Conservation (phyloP, 495 filamentous ascomycete species). For the Penicillium samsonianum region DNA sequence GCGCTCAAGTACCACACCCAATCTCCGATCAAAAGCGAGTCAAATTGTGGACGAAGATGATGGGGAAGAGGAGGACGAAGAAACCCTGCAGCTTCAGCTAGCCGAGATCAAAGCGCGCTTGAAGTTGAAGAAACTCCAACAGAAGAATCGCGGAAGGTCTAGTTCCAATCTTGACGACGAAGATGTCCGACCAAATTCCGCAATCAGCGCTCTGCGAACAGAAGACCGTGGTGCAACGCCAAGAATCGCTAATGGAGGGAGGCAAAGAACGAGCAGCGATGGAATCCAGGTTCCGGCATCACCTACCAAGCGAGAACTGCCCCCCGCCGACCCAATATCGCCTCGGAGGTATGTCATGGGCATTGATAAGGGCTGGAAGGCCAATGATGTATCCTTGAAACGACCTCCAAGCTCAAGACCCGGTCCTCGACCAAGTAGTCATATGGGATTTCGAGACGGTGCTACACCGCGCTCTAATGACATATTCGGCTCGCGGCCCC, state of each 20-base stretch:
- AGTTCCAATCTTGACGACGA: slow-evolving; percentile 27
- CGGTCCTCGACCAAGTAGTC: slow-evolving; percentile 34
- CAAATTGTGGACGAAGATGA: slow-evolving; percentile 40
- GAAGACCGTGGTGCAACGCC: slow-evolving; percentile 22
- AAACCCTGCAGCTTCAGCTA: slow-evolving; percentile 79
- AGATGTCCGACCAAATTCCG: slow-evolving; percentile 29
- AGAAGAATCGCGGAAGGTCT: slow-evolving; percentile 53
- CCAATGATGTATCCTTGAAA: slow-evolving; percentile 81
- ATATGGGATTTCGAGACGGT: slow-evolving; percentile 34
- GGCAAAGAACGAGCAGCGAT: slow-evolving; percentile 24
- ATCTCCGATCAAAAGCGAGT: slow-evolving; percentile 36
- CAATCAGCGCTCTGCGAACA: slow-evolving; percentile 26
- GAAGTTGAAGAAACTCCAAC: slow-evolving; percentile 78
- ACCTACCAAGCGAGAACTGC: slow-evolving; percentile 58
- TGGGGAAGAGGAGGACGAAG: slow-evolving; percentile 78
- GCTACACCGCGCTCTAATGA: slow-evolving; percentile 27
- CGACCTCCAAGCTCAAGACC: slow-evolving; percentile 56
- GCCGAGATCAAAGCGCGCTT: slow-evolving; percentile 83
- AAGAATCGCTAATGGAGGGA: slow-evolving; percentile 26
- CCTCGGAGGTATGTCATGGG: slow-evolving; percentile 80
- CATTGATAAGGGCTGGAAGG: slow-evolving; percentile 85
- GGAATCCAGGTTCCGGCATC: slow-evolving; percentile 79
- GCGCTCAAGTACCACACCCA: slow-evolving; percentile 44
- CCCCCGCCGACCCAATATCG: slow-evolving; percentile 60
- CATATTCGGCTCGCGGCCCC: slow-evolving; percentile 25